Evolutionary conservation across 257 asterid genomes (phyloP).

Genomic region (Scutellaria baicalensis): DNA sequence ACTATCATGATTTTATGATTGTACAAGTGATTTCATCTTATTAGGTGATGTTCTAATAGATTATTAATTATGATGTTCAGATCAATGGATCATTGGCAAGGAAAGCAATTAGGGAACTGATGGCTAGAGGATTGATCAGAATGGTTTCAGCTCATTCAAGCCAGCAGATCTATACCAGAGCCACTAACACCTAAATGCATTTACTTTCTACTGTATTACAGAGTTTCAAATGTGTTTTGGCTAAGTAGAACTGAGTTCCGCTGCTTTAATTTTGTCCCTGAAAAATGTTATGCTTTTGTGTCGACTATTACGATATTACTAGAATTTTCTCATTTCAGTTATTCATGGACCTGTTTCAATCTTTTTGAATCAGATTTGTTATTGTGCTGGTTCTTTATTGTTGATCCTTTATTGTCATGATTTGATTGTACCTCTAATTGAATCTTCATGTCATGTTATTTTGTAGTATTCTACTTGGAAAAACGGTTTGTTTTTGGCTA

Average conservation of each 20-base stretch:
- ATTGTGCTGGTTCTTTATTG: too few species aligned
- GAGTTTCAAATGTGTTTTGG: constrained; percentile 6
- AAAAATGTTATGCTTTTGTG: neutral
- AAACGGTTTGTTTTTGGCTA: too few species aligned
- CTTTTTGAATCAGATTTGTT: too few species aligned
- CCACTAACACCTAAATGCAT: constrained; percentile 60
- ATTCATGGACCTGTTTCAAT: neutral
- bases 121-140: constrained; percentile 61
- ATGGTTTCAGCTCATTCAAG: constrained; percentile 81
- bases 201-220: neutral
- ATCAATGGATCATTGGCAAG: constrained; percentile 85
- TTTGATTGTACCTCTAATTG: too few species aligned
- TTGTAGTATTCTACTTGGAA: too few species aligned
- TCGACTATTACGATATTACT: neutral
- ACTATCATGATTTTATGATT: neutral
- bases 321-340: neutral
- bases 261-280: constrained; percentile 3
- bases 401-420: too few species aligned
- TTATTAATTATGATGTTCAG: constrained; percentile 22
- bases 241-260: neutral
- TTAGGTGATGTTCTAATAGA: neutral
- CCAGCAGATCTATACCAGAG: constrained; percentile 92
- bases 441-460: too few species aligned
- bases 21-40: neutral
- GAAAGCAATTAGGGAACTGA: constrained; percentile 71